Evolutionary conservation across 257 asterid genomes (phyloP), one percentile per base, ranked within the genome.

Genomic region (Cinchona pubescens): DNA sequence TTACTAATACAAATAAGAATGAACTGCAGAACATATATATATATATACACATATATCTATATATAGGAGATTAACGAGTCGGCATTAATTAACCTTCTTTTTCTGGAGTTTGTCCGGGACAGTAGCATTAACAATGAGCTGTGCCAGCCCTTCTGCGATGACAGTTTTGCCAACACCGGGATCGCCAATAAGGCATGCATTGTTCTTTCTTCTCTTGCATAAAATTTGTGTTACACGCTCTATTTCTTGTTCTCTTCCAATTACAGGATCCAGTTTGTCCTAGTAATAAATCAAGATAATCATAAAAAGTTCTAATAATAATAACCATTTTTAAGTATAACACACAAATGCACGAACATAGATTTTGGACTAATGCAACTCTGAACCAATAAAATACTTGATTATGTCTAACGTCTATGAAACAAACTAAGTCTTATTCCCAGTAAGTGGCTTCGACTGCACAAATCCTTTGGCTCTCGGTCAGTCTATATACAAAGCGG

Each of bases 141-240:
- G 75, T 48, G 88, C 88, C 32, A 85, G 74, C 32, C 86, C 86
- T 65, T 82, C 86, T 3, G 83, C 88, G 67, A 85, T 80, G 18
- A 82, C 88, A 15, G 88, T 79, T 82, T 85, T 85, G 19, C 88
- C 88, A 53, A 82, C 88, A 38, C 88, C 88, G 13, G 86, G 85
- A 77, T 85, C 86, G 37, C 85, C 86, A 63, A 85, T 64, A n/a
- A 82, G 83, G 71, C 86, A 85, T 29, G 79, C 79, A 45, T 82
- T 85, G 40, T 82, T 85, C 67, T 82, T 85, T 60, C 77, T 85
- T 25, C 85, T 65, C 68, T 83, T 80, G 61, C 88, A 85, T 65
- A 85, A 66, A 73, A 85, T 85, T 53, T 85, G 85, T 23, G 74
- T 80, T 37, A 85, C 88, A 3, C 81, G 78, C 69, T 82, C 85